A percentile compares a stretch with the other conserved stretches of the same genome.
Evolutionary conservation across 1,139 yeast species (phyloP).

Genomic region (Taphrina sp.): DNA sequence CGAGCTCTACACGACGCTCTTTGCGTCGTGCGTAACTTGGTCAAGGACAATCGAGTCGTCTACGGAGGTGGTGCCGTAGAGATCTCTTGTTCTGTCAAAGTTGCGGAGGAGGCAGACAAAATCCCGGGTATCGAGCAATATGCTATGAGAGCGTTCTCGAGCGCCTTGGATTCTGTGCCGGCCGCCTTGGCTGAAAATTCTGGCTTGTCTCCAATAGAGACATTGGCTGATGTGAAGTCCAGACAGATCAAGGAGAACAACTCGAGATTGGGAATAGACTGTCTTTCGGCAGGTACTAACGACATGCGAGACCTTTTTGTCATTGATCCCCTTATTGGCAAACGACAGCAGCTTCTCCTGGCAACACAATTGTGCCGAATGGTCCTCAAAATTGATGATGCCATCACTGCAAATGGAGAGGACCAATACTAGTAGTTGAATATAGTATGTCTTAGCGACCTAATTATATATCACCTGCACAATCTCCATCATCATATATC

Average conservation of each 20-base stretch:
- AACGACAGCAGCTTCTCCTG: conserved; percentile 88
- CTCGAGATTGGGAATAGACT: conserved; percentile 84
- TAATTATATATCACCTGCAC: too few relatives aligned
- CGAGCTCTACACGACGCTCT: conserved; percentile 95
- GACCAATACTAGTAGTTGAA: conserved; percentile 37
- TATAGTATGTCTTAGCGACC: too few relatives aligned
- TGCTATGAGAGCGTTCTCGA: conserved; percentile 92
- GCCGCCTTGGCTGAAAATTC: conserved; percentile 96
- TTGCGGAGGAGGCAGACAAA: conserved; percentile 85
- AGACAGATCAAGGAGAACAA: conserved; percentile 73
- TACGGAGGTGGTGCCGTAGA: conserved; percentile 99
- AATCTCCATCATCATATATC: too few relatives aligned
- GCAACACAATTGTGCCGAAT: conserved; percentile 97
- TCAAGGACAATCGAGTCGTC: conserved; percentile 87
- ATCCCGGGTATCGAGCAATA: conserved; percentile 83
- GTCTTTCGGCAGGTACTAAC: conserved; percentile 75
- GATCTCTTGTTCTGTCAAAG: conserved; percentile 86
- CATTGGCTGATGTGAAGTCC: conserved; percentile 77
- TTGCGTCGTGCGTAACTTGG: conserved; percentile 94
- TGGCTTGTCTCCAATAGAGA: conserved; percentile 90
- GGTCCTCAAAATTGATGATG: conserved; percentile 95
- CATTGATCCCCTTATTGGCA: conserved; percentile 94
- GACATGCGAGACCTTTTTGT: conserved; percentile 92
- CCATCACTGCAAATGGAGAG: conserved; percentile 83
- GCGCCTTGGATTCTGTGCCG: conserved; percentile 87